Evolutionary conservation across 2,329 filamentous ascomycete species (phyloP).

Genomic region (Phialophora tarda): DNA sequence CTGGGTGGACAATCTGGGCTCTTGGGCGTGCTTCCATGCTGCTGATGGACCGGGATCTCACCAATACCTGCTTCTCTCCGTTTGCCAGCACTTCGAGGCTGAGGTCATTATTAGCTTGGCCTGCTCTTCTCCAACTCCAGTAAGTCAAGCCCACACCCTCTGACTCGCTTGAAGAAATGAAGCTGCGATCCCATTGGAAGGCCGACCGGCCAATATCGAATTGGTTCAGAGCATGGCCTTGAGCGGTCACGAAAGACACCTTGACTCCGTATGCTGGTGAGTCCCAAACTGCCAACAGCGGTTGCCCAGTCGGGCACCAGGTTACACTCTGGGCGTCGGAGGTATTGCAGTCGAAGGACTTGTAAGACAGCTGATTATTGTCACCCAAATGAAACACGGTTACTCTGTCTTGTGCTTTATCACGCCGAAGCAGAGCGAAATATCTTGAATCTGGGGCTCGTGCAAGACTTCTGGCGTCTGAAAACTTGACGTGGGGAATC

Average conservation of each 20-base stretch:
- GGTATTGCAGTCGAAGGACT: slow-evolving; percentile 34
- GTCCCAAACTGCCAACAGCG: slow-evolving; percentile 34
- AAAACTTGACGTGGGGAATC: slow-evolving; percentile 35
- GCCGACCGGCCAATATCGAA: slow-evolving; percentile 29
- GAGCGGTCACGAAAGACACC: slow-evolving; percentile 36
- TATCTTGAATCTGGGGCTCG: slow-evolving; percentile 21
- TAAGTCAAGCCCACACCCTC: slow-evolving; percentile 30
- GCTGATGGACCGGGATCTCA: slow-evolving; percentile 26
- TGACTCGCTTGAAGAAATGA: not conserved
- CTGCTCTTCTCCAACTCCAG: slow-evolving; percentile 22
- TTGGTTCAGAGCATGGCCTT: slow-evolving; percentile 36
- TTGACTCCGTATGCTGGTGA: slow-evolving; percentile 33
- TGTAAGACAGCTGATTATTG: slow-evolving; percentile 21
- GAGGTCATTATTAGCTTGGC: slow-evolving; percentile 1
- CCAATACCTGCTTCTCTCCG: slow-evolving; percentile 31
- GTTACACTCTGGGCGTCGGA: slow-evolving; percentile 35
- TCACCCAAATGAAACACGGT: slow-evolving; percentile 29
- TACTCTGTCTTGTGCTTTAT: slow-evolving; percentile 33
- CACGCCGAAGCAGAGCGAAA: slow-evolving; percentile 33
- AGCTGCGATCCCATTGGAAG: slow-evolving; percentile 12
- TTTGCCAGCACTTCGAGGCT: slow-evolving; percentile 29
- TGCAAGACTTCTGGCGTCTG: slow-evolving; percentile 27
- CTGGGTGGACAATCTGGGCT: slow-evolving; percentile 29
- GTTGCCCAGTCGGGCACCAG: slow-evolving; percentile 34
- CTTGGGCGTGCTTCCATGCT: slow-evolving; percentile 19